Base-by-base conservation (phyloP, 2,329 filamentous ascomycete genomes). In the Verticillium nubilum region DNA sequence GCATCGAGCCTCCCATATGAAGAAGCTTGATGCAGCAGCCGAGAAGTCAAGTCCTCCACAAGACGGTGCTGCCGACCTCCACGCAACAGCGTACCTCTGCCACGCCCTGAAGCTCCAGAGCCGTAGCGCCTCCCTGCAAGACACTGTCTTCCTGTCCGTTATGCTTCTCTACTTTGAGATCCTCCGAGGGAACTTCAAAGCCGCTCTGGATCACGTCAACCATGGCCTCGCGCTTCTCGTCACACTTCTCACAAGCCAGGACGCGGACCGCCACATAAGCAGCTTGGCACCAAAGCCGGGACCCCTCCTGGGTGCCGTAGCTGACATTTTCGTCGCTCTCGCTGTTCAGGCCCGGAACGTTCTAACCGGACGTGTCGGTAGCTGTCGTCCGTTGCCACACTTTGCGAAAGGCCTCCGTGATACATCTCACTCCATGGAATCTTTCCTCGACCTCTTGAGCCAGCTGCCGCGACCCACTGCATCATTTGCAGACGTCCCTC, bases 51-150 rank as follows among this genome's bases (percentile, higher is more conserved):
- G 25, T 9, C n/a, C 26, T 1, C 27, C 35, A 0, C 55, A 63
- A 17, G 60, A 57, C 54, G 63, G 64, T 53, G 13, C 56, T 26
- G 68, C 71, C 58, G 75, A 76, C 62, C 64, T 69, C 29, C 65
- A 68, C 1, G 74, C 74, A 0, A 61, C 77, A 4, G 63, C 66
- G 2, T 70, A 74, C 57, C 74, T 76, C 56, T 72, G 74, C 23
- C 62, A 66, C 3, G 69, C 73, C 0, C 60, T 77, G 6, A 73
- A 67, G 52, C 55, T 71, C 9, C 66, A 69, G n/a, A 68, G 64
- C 15, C 60, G 68, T 5, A 62, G 64, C 0, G 54, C 61, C 28
- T 70, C 70, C 1, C 31, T 71, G 3, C 70, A 67, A 4, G 68
- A 71, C 23, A 64, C 71, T 0, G 56, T 73, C 0, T 70, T 74